phyloP scores from a whole-genome alignment of 2,329 filamentous ascomycete species.

The Lecanoromycetidae sp. region DNA sequence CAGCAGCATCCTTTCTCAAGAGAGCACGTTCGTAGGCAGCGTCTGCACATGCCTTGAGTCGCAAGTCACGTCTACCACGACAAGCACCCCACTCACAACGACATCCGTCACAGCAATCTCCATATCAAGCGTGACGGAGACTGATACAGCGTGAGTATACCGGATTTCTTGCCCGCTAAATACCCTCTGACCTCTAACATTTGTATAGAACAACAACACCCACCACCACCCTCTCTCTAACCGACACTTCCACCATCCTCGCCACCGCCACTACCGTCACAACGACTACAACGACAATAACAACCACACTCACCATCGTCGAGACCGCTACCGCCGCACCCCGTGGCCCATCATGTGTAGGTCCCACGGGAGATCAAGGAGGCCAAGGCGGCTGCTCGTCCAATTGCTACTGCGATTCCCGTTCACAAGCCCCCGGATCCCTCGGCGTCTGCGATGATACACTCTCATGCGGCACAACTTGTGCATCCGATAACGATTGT shows the following conservation, averaged over 20 bases:
- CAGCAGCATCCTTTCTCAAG: background rate
- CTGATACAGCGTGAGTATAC: background rate
- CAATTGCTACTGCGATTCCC: conserved; percentile 1
- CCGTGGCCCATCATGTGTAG: background rate
- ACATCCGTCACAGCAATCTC: background rate
- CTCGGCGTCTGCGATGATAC: background rate
- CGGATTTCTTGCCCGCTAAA: background rate
- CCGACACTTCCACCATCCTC: background rate
- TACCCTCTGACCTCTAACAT: background rate
- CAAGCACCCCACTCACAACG: background rate
- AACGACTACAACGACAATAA: background rate
- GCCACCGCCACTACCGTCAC: background rate
- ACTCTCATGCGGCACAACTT: background rate
- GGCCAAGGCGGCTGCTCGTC: background rate
- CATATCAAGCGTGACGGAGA: conserved; percentile 1
- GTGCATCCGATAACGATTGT: background rate
- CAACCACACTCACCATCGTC: background rate
- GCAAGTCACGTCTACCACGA: background rate
- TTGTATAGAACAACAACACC: background rate
- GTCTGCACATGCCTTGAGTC: conserved; percentile 1
- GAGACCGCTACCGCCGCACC: background rate
- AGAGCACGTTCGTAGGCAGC: background rate
- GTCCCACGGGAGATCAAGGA: background rate
- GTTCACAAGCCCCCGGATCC: background rate
- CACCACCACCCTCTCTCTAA: background rate